phyloP scores from a whole-genome alignment of 1,284 basidiomycete species.

The Sanghuangporus weigelae region DNA sequence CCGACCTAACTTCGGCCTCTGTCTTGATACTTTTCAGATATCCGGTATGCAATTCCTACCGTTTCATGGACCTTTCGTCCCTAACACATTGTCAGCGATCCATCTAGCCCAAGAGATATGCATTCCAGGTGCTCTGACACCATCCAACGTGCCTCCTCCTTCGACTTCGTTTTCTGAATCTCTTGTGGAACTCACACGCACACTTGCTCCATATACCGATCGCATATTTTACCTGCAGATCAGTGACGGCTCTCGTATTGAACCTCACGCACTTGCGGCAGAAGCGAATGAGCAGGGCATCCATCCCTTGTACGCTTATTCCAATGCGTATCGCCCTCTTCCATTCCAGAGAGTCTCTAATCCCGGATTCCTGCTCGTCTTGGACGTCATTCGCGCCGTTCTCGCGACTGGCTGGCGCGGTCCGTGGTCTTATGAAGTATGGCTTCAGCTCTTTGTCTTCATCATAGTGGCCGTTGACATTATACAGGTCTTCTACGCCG shows the following conservation, averaged over 20 bases:
- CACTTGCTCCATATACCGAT: constrained; percentile 18
- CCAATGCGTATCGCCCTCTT: constrained; percentile 27
- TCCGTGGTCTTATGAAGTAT: constrained; percentile 29
- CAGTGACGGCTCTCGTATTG: constrained; percentile 25
- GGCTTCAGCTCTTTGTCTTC: not conserved
- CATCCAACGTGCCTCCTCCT: constrained; percentile 20
- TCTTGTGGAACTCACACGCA: constrained; percentile 21
- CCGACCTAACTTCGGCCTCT: constrained; percentile 29
- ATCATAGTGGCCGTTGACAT: not conserved
- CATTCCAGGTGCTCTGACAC: constrained; percentile 13
- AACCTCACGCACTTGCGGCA: constrained; percentile 19
- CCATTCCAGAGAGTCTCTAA: constrained; percentile 21
- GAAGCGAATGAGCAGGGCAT: constrained; percentile 25
- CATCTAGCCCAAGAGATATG: constrained; percentile 18
- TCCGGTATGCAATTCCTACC: constrained; percentile 19
- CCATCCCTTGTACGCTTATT: constrained; percentile 27
- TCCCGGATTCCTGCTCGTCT: constrained; percentile 27
- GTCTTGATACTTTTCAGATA: constrained; percentile 31
- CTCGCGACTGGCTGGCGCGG: constrained; percentile 28
- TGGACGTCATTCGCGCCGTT: constrained; percentile 27
- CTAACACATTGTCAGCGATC: constrained; percentile 23
- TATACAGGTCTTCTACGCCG: constrained; percentile 26
- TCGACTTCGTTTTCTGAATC: constrained; percentile 1
- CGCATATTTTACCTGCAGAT: constrained; percentile 32
- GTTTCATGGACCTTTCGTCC: not conserved